These are phyloP conservation scores for Emericellopsis atlantica DNA, from an alignment of 2,329 filamentous ascomycete species.

Conservation along the genomic window DNA sequence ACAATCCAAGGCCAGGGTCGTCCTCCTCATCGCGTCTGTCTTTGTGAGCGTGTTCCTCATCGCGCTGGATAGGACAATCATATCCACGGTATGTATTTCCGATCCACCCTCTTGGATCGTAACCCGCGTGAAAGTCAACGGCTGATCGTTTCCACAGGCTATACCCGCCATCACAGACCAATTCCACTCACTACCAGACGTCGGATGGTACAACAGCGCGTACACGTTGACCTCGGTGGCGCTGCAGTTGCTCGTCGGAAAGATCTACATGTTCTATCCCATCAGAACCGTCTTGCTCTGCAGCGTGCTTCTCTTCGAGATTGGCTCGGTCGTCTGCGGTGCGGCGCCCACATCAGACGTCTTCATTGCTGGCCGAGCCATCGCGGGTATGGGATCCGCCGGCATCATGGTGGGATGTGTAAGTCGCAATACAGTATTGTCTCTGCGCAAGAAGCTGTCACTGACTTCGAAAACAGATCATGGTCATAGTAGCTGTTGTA, in stretches of 20 bases:
- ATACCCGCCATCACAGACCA: conserved; percentile 2
- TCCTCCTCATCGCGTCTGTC: background rate
- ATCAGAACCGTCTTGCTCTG: conserved; percentile 33
- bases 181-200: conserved; percentile 33
- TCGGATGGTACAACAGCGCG: conserved; percentile 51
- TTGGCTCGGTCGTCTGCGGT: conserved; percentile 41
- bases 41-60: conserved; percentile 1
- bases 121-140: conserved; percentile 16
- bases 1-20: background rate
- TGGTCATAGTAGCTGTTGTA: background rate
- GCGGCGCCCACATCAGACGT: conserved; percentile 37
- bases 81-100: background rate
- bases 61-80: background rate
- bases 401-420: conserved; percentile 30
- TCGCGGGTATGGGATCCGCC: conserved; percentile 42
- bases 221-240: conserved; percentile 20
- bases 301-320: conserved; percentile 37
- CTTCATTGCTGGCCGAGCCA: conserved; percentile 43
- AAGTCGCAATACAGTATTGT: background rate
- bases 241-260: conserved; percentile 36
- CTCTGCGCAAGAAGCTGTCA: background rate
- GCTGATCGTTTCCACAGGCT: conserved; percentile 42
- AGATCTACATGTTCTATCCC: conserved; percentile 41
- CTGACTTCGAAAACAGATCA: background rate
- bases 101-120: too few species aligned